These are phyloP conservation scores for Conticribra guillardii DNA, from an alignment of 108 stramenopile species.

Conservation along the genomic window DNA sequence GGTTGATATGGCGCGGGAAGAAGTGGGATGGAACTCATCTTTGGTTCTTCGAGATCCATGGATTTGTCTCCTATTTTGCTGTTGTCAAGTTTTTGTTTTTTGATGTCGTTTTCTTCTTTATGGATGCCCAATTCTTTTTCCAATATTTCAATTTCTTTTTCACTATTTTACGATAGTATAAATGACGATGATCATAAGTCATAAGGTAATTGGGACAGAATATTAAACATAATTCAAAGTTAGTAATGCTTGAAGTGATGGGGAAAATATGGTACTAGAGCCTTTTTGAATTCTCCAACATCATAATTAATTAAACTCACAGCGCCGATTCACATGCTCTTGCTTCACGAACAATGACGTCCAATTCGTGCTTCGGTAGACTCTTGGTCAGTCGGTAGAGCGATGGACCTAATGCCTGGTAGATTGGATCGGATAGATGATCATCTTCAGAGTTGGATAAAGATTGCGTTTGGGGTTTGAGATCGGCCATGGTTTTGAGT, in stretches of 20 bases:
- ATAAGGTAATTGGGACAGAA: not conserved
- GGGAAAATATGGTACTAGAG: constrained; percentile 36
- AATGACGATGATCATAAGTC: not conserved
- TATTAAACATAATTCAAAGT: not conserved
- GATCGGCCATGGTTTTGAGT: too few relatives aligned
- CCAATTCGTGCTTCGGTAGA: constrained; percentile 67
- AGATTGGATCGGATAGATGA: not conserved
- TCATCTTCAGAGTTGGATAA: too few relatives aligned
- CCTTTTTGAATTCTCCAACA: constrained; percentile 66
- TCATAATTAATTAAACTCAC: constrained; percentile 64
- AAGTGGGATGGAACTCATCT: constrained; percentile 34
- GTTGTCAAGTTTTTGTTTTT: not conserved
- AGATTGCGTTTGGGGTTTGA: too few relatives aligned
- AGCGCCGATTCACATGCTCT: constrained; percentile 69
- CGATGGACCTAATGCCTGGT: constrained; percentile 4
- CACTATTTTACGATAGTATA: constrained; percentile 2
- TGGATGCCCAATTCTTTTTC: constrained; percentile 47
- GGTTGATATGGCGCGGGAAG: constrained; percentile 44
- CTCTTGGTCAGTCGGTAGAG: constrained; percentile 70
- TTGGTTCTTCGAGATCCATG: constrained; percentile 25
- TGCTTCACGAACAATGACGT: constrained; percentile 69
- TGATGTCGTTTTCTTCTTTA: constrained; percentile 3
- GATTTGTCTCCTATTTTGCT: not conserved
- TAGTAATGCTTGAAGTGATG: not conserved
- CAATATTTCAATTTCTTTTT: constrained; percentile 61